phyloP scores from a whole-genome alignment of 371 early-diverging fungal genomes.

The Phascolomyces articulosus region DNA sequence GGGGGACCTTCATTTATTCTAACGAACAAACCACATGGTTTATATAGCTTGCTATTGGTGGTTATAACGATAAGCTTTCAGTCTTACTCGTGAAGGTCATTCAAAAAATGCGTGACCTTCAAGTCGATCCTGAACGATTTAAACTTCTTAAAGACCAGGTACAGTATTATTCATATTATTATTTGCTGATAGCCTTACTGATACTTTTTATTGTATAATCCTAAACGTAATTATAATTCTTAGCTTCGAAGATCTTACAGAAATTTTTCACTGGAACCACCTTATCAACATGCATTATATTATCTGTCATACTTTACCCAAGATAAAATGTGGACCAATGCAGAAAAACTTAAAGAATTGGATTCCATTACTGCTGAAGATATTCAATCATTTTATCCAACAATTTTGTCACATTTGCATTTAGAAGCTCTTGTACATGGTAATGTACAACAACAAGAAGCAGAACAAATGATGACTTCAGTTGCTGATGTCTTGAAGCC shows the following conservation, averaged over 20 bases:
- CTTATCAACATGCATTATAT: conserved; percentile 80
- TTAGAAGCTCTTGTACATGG: conserved; percentile 86
- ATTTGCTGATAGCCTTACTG: too few species aligned
- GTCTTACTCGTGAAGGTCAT: conserved; percentile 74
- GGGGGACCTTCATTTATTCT: too few species aligned
- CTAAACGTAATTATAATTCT: neutral
- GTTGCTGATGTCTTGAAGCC: conserved; percentile 58
- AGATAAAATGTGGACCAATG: conserved; percentile 81
- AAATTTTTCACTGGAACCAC: conserved; percentile 75
- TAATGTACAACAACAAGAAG: conserved; percentile 72
- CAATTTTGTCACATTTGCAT: conserved; percentile 68
- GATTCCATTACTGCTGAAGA: conserved; percentile 69
- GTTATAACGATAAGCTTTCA: conserved; percentile 86
- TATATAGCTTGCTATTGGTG: conserved; percentile 62
- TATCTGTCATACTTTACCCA: conserved; percentile 77
- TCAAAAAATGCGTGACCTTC: conserved; percentile 64
- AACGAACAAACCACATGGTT: too few species aligned
- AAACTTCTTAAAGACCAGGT: conserved; percentile 72
- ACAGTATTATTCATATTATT: neutral
- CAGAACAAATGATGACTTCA: conserved; percentile 59
- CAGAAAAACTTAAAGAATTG: conserved; percentile 70
- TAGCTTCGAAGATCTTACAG: conserved; percentile 67
- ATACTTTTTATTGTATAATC: too few species aligned
- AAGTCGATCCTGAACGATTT: conserved; percentile 73
- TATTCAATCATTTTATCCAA: conserved; percentile 74